A percentile compares a stretch with the other conserved stretches of the same genome.
These are phyloP conservation scores for Aspergillus persii DNA, from an alignment of 2,329 filamentous ascomycete species.

Conservation along the genomic window DNA sequence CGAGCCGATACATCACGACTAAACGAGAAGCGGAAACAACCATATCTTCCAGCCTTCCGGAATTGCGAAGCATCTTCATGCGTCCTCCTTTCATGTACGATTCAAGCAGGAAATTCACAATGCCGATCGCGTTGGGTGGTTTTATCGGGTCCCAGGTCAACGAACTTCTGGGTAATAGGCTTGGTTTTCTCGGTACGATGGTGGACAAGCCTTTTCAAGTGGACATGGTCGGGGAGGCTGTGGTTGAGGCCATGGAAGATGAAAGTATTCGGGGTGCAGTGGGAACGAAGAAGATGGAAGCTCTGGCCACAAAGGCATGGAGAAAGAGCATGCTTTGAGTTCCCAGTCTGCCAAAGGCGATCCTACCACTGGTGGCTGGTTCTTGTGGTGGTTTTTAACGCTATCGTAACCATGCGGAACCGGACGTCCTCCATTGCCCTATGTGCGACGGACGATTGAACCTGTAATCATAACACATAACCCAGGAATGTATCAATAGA, in stretches of 20 bases:
- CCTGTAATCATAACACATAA: neutral
- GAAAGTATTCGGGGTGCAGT: constrained; percentile 70
- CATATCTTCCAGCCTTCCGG: constrained; percentile 69
- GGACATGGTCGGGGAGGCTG: constrained; percentile 81
- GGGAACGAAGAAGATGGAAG: constrained; percentile 76
- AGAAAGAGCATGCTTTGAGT: constrained; percentile 80
- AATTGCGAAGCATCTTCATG: constrained; percentile 76
- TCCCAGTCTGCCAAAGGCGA: constrained; percentile 1
- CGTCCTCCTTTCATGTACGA: constrained; percentile 90
- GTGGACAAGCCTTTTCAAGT: constrained; percentile 84
- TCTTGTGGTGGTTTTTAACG: neutral
- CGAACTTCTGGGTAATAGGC: constrained; percentile 68
- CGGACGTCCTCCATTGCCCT: neutral
- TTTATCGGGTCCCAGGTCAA: constrained; percentile 76
- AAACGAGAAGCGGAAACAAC: constrained; percentile 85
- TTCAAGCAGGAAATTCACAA: constrained; percentile 71
- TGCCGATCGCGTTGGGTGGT: constrained; percentile 78
- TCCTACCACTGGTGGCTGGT: constrained; percentile 14
- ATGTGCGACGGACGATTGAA: neutral
- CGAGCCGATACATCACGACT: constrained; percentile 80
- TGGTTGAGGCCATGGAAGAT: constrained; percentile 82
- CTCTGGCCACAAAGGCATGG: constrained; percentile 78
- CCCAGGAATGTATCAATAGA: constrained; percentile 16
- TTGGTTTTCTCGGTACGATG: constrained; percentile 78
- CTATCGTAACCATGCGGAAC: neutral